Evolutionary conservation across 805 yeast species (phyloP).

Genomic region (Kluyveromyces nonfermentans): DNA sequence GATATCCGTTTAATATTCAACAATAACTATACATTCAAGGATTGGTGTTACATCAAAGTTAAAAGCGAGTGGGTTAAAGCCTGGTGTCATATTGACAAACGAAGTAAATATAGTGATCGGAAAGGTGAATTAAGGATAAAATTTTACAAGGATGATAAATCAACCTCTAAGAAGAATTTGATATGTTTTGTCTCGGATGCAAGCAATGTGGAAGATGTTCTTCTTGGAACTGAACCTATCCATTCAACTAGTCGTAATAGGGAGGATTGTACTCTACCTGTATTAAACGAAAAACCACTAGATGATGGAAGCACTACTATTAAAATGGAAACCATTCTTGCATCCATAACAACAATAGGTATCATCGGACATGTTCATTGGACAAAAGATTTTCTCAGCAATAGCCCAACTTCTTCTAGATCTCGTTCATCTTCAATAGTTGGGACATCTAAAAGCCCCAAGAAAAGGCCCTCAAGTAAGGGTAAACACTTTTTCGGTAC

Average conservation of each 20-base stretch:
- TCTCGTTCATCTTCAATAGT: constrained; percentile 5
- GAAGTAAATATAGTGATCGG: constrained; percentile 6
- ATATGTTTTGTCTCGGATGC: constrained; percentile 23
- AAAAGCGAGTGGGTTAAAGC: constrained; percentile 26
- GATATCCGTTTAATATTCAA: constrained; percentile 23
- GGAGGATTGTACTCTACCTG: not conserved
- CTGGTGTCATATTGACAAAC: constrained; percentile 27
- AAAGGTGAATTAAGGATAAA: constrained; percentile 22
- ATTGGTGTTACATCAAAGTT: constrained; percentile 28
- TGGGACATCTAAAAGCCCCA: constrained; percentile 3
- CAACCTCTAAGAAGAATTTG: constrained; percentile 17
- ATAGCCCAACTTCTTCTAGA: constrained; percentile 3
- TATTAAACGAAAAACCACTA: constrained; percentile 1
- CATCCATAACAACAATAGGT: constrained; percentile 5
- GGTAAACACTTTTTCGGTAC: not conserved
- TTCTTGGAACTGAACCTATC: constrained; percentile 13
- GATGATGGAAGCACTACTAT: not conserved
- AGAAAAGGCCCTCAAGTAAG: not conserved
- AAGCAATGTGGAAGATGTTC: constrained; percentile 22
- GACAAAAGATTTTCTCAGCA: constrained; percentile 1
- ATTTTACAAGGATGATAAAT: constrained; percentile 23
- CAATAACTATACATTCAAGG: constrained; percentile 24
- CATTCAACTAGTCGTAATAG: not conserved
- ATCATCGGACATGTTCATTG: constrained; percentile 6
- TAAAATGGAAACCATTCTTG: not conserved